phyloP scores from a whole-genome alignment of 257 asterid species.

The Petrea volubilis region DNA sequence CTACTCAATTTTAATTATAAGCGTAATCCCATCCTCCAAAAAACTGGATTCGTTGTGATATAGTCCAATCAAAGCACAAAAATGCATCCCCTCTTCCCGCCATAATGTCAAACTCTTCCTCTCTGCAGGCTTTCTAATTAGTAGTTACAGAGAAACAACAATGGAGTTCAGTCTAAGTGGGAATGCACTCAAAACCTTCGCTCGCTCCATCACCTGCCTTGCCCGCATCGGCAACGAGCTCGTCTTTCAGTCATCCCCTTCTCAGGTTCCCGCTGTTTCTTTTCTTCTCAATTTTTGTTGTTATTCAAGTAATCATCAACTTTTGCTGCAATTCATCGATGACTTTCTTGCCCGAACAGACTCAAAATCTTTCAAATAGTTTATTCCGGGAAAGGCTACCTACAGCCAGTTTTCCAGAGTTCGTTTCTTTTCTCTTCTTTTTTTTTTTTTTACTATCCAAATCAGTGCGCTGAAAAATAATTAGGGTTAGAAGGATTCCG shows the following conservation, averaged over 20 bases:
- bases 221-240: constrained; percentile 95
- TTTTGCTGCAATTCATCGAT: not conserved
- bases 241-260: constrained; percentile 70
- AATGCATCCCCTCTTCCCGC: constrained; percentile 20
- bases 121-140: not conserved
- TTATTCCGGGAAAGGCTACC: not conserved
- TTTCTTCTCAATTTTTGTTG: not conserved
- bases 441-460: not conserved
- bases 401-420: not conserved
- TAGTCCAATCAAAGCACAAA: not conserved
- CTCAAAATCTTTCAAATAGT: not conserved
- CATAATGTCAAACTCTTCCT: not conserved
- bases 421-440: not conserved
- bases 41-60: no score
- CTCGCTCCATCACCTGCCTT: constrained; percentile 85
- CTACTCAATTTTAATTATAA: no score
- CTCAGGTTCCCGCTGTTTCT: constrained; percentile 52
- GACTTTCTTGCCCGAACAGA: not conserved
- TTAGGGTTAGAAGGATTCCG: constrained; percentile 31
- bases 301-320: not conserved
- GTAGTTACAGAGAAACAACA: not conserved
- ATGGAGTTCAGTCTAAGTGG: constrained; percentile 94
- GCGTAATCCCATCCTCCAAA: no score
- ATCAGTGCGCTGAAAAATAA: not conserved
- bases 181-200: constrained; percentile 74